These are phyloP conservation scores for Mortierella sp. DNA, from an alignment of 371 early-diverging fungal species.

Conservation along the genomic window DNA sequence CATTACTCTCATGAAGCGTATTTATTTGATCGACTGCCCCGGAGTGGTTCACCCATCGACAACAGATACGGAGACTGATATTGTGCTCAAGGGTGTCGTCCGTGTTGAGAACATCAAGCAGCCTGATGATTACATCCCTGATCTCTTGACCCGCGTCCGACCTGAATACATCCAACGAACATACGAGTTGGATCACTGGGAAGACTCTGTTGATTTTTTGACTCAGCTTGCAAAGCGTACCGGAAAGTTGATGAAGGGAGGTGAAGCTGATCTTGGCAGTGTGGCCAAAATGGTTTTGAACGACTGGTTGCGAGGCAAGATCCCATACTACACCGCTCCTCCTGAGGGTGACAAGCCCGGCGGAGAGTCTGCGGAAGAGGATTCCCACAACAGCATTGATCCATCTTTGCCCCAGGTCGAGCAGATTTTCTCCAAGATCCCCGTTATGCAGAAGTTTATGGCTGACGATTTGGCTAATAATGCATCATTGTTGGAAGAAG, in stretches of 20 bases:
- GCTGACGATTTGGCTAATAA: conserved; percentile 81
- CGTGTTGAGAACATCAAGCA: conserved; percentile 95
- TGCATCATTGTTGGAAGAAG: conserved; percentile 65
- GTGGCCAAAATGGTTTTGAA: conserved; percentile 98
- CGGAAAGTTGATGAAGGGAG: conserved; percentile 97
- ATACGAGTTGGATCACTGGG: conserved; percentile 90
- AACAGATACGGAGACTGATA: conserved; percentile 93
- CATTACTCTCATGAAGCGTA: conserved; percentile 98
- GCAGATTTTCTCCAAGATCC: conserved; percentile 88
- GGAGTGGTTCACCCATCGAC: conserved; percentile 96
- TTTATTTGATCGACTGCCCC: conserved; percentile 99
- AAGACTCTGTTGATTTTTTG: conserved; percentile 91
- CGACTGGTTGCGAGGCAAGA: conserved; percentile 99
- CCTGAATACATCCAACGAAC: conserved; percentile 91
- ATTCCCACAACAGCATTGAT: conserved; percentile 23
- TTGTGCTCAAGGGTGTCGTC: conserved; percentile 98
- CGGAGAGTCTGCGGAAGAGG: conserved; percentile 49
- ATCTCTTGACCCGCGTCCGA: conserved; percentile 88
- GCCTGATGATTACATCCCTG: conserved; percentile 96
- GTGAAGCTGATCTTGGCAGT: conserved; percentile 94
- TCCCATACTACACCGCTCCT: conserved; percentile 95
- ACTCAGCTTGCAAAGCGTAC: conserved; percentile 89
- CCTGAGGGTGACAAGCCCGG: conserved; percentile 68
- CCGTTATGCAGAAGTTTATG: conserved; percentile 81
- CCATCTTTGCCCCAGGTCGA: conserved; percentile 67